Percentiles rank a stretch among this genome's conserved stretches.
Evolutionary conservation across 495 filamentous ascomycete genomes (phyloP).

Genomic region (Penicillium goetzii): DNA sequence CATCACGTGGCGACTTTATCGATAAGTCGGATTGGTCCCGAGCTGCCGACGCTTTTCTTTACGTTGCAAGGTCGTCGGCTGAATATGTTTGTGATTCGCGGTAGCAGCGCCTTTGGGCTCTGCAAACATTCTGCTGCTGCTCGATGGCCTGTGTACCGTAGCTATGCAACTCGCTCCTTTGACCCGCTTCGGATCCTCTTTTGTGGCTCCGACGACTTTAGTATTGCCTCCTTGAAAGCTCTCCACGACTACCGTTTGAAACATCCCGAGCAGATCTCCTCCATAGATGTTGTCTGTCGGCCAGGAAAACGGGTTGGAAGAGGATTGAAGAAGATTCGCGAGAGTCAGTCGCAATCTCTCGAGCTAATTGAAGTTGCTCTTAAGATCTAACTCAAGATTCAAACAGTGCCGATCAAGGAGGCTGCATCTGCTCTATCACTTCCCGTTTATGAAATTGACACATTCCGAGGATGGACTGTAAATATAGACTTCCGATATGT

Average conservation of each 20-base stretch:
- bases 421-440: constrained; percentile 65
- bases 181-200: constrained; percentile 88
- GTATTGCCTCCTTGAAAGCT: constrained; percentile 74
- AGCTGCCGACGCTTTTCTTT: constrained; percentile 6
- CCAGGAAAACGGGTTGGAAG: constrained; percentile 76
- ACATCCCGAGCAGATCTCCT: constrained; percentile 63
- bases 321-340: constrained; percentile 67
- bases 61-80: neutral
- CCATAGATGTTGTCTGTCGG: constrained; percentile 86
- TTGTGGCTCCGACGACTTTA: constrained; percentile 93
- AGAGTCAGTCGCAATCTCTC: constrained; percentile 54
- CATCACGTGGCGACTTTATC: constrained; percentile 48
- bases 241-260: constrained; percentile 62
- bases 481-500: constrained; percentile 4
- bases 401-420: constrained; percentile 71
- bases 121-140: constrained; percentile 19
- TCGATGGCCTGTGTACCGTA: constrained; percentile 25
- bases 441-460: constrained; percentile 72
- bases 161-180: constrained; percentile 40
- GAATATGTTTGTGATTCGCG: constrained; percentile 34
- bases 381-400: constrained; percentile 23
- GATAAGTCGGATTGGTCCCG: constrained; percentile 24
- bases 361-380: constrained; percentile 9
- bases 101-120: constrained; percentile 28
- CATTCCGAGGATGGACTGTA: constrained; percentile 82